phyloP scores from a whole-genome alignment of 345 rosid genomes.

The Linum lewisii region DNA sequence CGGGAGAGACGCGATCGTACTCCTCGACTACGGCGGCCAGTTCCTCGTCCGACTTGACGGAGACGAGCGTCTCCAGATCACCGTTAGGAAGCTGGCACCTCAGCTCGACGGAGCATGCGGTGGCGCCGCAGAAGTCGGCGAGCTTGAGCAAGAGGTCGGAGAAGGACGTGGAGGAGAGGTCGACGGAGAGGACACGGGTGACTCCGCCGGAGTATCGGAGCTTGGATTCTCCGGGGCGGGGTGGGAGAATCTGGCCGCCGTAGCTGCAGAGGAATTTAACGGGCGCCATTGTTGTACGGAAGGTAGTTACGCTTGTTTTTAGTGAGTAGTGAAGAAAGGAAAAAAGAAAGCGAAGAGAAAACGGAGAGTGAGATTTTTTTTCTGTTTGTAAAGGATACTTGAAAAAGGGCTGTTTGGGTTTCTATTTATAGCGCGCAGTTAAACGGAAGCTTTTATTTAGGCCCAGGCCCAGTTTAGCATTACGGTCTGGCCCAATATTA shows the following conservation, averaged over 20 bases:
- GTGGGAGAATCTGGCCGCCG: constrained; percentile 3
- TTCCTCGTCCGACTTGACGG: neutral
- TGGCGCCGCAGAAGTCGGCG: neutral
- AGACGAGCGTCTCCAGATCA: constrained; percentile 1
- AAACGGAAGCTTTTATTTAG: neutral
- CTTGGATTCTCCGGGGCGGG: constrained; percentile 1
- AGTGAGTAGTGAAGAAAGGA: neutral
- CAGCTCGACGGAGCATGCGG: constrained; percentile 1
- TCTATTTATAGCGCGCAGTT: neutral
- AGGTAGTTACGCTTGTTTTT: neutral
- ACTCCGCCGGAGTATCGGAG: neutral
- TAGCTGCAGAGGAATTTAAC: constrained; percentile 6
- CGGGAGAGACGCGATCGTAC: neutral
- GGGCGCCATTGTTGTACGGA: neutral
- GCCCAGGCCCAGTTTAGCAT: no score
- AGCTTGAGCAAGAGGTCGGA: neutral
- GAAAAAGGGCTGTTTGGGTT: neutral
- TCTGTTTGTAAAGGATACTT: neutral
- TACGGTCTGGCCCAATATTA: no score
- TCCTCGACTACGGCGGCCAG: neutral
- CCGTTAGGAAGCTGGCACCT: constrained; percentile 1
- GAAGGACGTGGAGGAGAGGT: neutral
- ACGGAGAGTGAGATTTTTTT: no score
- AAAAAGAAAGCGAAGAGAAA: neutral
- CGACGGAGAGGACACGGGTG: constrained; percentile 3